phyloP scores from a whole-genome alignment of 495 filamentous ascomycete species.

The Podospora appendiculata region DNA sequence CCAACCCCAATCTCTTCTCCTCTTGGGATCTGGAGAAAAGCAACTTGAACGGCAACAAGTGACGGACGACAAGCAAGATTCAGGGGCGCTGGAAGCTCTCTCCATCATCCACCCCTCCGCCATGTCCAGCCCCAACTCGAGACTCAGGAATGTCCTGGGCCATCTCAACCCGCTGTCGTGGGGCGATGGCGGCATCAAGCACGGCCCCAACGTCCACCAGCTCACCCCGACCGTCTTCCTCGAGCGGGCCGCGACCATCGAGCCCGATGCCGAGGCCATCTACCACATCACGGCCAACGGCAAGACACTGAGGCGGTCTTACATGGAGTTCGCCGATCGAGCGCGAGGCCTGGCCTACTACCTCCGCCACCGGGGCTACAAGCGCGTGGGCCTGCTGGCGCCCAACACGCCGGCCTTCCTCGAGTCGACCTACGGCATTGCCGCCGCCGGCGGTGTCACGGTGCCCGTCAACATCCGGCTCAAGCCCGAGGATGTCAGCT shows the following conservation, averaged over 20 bases:
- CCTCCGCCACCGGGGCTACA: conserved; percentile 60
- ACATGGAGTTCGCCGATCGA: conserved; percentile 74
- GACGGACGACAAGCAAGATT: no score
- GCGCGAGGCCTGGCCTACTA: conserved; percentile 83
- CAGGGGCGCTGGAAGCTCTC: no score
- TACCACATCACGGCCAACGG: conserved; percentile 80
- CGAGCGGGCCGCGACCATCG: conserved; percentile 78
- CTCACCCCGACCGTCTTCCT: conserved; percentile 89
- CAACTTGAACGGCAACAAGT: no score
- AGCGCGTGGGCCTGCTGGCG: conserved; percentile 69
- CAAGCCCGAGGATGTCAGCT: conserved; percentile 78
- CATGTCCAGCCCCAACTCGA: conserved; percentile 42
- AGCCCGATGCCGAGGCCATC: conserved; percentile 82
- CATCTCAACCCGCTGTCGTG: conserved; percentile 45
- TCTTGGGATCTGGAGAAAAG: no score
- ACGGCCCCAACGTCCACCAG: conserved; percentile 61
- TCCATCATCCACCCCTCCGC: not conserved
- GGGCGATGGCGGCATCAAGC: conserved; percentile 16
- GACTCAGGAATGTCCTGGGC: conserved; percentile 48
- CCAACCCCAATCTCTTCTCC: no score
- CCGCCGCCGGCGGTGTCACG: conserved; percentile 70
- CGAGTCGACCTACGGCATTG: conserved; percentile 82
- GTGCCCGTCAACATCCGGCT: conserved; percentile 87
- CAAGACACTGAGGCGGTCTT: conserved; percentile 60
- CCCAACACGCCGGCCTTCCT: conserved; percentile 94